Percentiles rank a stretch among this genome's conserved stretches.
Evolutionary conservation across 345 rosid genomes (phyloP).

Genomic region (Geranium brycei): DNA sequence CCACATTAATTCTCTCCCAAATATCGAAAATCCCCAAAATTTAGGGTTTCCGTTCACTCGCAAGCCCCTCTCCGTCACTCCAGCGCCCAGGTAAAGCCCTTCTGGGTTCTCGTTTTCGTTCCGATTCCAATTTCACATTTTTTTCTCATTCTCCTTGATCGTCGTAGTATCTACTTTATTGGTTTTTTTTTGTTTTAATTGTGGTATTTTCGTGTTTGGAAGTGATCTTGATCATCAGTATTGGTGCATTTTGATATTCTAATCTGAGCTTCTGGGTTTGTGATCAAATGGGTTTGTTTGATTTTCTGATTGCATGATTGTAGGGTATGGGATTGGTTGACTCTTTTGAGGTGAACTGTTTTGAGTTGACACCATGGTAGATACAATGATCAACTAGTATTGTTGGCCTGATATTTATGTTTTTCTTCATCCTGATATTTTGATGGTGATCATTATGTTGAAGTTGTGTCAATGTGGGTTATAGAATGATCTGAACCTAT

Average conservation of each 20-base stretch:
- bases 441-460: neutral
- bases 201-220: neutral
- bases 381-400: neutral
- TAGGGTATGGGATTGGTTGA: slow-evolving; percentile 9
- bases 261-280: slow-evolving; percentile 2
- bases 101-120: neutral
- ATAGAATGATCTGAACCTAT: neutral
- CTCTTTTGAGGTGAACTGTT: neutral
- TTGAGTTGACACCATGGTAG: neutral
- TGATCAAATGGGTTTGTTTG: slow-evolving; percentile 3
- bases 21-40: slow-evolving; percentile 24
- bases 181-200: neutral
- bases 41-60: slow-evolving; percentile 24
- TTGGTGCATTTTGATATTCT: neutral
- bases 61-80: slow-evolving; percentile 4
- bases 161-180: neutral
- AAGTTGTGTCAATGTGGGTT: neutral
- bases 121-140: neutral
- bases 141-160: slow-evolving; percentile 1
- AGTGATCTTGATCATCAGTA: neutral
- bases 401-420: neutral
- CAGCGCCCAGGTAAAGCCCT: slow-evolving; percentile 12
- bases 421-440: too few relatives aligned
- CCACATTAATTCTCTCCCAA: slow-evolving; percentile 13
- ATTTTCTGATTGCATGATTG: slow-evolving; percentile 8